These are phyloP conservation scores for Chamaecyparis obtusa DNA, from an alignment of 75 land plant genomes.

Conservation along the genomic window DNA sequence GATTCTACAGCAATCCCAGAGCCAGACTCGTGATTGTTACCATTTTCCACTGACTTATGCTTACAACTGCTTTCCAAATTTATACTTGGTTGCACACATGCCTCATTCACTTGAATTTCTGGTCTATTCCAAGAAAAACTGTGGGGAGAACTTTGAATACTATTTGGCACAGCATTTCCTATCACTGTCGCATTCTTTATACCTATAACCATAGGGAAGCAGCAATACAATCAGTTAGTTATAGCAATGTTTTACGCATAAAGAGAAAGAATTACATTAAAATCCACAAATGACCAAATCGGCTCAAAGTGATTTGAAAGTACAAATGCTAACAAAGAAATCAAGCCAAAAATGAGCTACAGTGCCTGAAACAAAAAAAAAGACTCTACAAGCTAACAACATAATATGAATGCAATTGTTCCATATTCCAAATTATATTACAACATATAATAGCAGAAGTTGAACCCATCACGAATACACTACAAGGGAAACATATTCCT, in stretches of 20 bases:
- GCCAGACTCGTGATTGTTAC: background rate
- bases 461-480: background rate
- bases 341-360: background rate
- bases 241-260: background rate
- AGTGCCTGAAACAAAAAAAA: background rate
- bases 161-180: background rate
- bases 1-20: background rate
- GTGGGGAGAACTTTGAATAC: background rate
- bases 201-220: background rate
- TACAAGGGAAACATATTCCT: background rate
- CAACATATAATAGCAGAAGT: background rate
- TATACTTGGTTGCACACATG: background rate
- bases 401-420: background rate
- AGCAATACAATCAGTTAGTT: background rate
- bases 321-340: background rate
- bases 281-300: background rate
- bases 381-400: background rate
- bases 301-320: background rate
- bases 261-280: background rate
- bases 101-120: slow-evolving; percentile 4
- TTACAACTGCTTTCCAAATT: background rate
- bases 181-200: background rate
- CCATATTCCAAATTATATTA: background rate
- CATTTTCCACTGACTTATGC: background rate
- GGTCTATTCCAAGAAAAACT: background rate